phyloP scores from a whole-genome alignment of 2,329 filamentous ascomycete genomes.

The Penicillium sp. region DNA sequence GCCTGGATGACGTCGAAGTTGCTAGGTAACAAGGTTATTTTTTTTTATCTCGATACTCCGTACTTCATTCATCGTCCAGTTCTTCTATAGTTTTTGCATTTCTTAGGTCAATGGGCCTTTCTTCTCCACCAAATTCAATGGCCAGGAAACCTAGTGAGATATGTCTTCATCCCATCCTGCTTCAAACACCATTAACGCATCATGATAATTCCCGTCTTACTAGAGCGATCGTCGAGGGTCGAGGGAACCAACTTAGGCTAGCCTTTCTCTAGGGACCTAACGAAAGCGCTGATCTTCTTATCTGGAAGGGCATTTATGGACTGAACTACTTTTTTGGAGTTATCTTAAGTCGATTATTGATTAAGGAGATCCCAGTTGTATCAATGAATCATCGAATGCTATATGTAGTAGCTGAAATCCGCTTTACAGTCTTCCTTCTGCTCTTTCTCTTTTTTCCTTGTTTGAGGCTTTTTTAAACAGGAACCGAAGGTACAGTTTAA shows the following conservation, averaged over 20 bases:
- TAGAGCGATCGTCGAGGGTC: constrained; percentile 39
- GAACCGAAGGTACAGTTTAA: no score
- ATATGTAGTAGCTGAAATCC: no score
- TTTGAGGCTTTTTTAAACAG: no score
- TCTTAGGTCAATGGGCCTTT: no score
- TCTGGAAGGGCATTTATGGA: not conserved
- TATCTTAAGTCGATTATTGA: not conserved
- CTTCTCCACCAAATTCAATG: constrained; percentile 34
- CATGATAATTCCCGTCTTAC: constrained; percentile 52
- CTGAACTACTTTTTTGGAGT: not conserved
- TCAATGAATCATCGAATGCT: no score
- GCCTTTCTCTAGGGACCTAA: constrained; percentile 26
- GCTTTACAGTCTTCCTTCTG: no score
- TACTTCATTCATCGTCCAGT: no score
- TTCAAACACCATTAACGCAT: constrained; percentile 45
- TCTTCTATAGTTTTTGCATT: no score
- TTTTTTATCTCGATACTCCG: not conserved
- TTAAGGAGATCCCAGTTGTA: not conserved
- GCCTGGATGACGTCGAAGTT: not conserved
- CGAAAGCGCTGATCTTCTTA: not conserved
- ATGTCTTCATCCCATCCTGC: constrained; percentile 54
- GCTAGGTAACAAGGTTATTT: not conserved
- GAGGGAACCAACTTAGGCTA: constrained; percentile 39
- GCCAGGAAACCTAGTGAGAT: constrained; percentile 52
- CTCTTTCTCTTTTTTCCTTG: no score